A percentile compares a stretch with the other conserved stretches of the same genome.
Evolutionary conservation across 2,329 filamentous ascomycete genomes (phyloP).

Genomic region (Talaromyces sp.): DNA sequence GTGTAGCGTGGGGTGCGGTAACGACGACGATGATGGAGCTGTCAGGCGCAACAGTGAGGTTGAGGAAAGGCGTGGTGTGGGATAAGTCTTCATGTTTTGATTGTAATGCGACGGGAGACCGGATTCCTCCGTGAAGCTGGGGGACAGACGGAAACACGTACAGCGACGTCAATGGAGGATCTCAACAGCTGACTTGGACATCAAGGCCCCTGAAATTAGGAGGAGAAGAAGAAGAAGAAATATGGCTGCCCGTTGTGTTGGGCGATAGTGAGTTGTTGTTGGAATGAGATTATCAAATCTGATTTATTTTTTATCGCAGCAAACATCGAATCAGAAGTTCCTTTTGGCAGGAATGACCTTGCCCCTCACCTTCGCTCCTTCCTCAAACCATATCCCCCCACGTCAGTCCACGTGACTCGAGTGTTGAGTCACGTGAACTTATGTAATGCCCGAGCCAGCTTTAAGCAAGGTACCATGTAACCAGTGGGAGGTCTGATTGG

Average conservation of each 20-base stretch:
- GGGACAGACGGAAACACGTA: conserved; percentile 6
- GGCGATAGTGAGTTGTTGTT: not conserved
- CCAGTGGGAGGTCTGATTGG: not conserved
- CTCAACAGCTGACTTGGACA: conserved; percentile 1
- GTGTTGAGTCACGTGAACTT: not conserved
- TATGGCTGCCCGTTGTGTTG: conserved; percentile 3
- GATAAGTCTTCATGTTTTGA: conserved; percentile 17
- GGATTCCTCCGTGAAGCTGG: conserved; percentile 9
- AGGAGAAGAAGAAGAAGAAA: not conserved
- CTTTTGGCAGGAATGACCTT: conserved; percentile 6
- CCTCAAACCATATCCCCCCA: not conserved
- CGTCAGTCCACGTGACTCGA: not conserved
- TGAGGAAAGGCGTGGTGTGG: not conserved
- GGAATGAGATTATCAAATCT: not conserved
- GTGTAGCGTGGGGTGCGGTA: not conserved
- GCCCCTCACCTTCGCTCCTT: conserved; percentile 5
- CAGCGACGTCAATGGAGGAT: conserved; percentile 5
- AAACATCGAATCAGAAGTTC: not conserved
- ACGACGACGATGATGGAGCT: not conserved
- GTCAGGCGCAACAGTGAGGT: conserved; percentile 11
- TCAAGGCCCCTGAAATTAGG: not conserved
- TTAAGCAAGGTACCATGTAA: too few relatives aligned
- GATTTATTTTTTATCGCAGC: not conserved
- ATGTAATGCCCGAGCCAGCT: not conserved
- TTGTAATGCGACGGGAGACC: conserved; percentile 10